Evolutionary conservation across 2,329 filamentous ascomycete genomes (phyloP).

Genomic region (Plectosphaerella plurivora): DNA sequence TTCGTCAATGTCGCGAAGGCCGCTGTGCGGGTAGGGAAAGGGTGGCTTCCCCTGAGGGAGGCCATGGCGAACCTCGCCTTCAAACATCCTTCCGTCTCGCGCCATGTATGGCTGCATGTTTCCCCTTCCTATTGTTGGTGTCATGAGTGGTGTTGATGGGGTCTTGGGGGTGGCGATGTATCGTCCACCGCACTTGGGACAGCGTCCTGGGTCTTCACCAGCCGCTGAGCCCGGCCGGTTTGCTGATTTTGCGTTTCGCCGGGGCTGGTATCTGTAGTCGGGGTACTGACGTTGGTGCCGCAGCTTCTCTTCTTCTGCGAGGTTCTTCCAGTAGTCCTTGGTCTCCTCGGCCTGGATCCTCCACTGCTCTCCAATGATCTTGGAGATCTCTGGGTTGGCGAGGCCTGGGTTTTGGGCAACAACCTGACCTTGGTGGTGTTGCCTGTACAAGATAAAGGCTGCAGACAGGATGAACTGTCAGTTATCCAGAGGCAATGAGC

Average conservation of each 20-base stretch:
- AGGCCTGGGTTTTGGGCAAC: slow-evolving; percentile 81
- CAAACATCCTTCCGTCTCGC: slow-evolving; percentile 6
- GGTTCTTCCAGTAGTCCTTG: slow-evolving; percentile 81
- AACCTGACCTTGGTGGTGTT: slow-evolving; percentile 82
- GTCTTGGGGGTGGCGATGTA: slow-evolving; percentile 60
- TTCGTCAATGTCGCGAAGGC: slow-evolving; percentile 22
- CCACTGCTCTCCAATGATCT: slow-evolving; percentile 95
- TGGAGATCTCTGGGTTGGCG: slow-evolving; percentile 93
- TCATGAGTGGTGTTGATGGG: slow-evolving; percentile 43
- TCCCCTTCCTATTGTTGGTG: slow-evolving; percentile 25
- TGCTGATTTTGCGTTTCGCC: slow-evolving; percentile 48
- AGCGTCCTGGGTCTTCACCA: slow-evolving; percentile 52
- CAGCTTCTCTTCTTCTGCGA: slow-evolving; percentile 90
- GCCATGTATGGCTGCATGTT: slow-evolving; percentile 10
- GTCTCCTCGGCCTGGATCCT: slow-evolving; percentile 66
- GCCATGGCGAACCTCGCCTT: slow-evolving; percentile 8
- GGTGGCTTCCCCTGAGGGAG: slow-evolving; percentile 8
- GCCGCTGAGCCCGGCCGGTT: slow-evolving; percentile 25
- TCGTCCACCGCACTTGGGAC: slow-evolving; percentile 67
- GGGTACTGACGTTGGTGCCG: slow-evolving; percentile 88
- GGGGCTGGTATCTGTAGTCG: slow-evolving; percentile 89
- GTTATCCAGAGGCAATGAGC: slow-evolving; percentile 4
- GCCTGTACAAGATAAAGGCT: slow-evolving; percentile 98
- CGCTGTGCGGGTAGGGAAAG: slow-evolving; percentile 6
- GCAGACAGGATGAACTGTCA: slow-evolving; percentile 21